Evolutionary conservation across 2,329 filamentous ascomycete species (phyloP).

Genomic region (Verticillium isaacii): DNA sequence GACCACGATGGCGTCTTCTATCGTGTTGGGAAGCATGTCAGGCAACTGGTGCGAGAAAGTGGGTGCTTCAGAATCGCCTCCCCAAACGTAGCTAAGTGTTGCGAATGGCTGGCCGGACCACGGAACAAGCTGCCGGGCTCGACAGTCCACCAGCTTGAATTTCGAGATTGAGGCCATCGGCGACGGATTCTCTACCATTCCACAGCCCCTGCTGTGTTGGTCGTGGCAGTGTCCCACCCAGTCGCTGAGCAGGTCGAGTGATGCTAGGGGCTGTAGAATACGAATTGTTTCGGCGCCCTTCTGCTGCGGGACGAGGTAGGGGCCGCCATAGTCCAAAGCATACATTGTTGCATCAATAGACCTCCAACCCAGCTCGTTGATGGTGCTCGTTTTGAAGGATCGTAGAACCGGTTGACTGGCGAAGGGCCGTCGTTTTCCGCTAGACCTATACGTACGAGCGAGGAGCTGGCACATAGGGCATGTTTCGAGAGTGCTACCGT

Average conservation of each 20-base stretch:
- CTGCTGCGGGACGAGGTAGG: neutral
- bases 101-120: neutral
- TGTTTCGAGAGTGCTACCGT: neutral
- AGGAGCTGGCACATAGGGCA: neutral
- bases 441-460: neutral
- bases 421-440: neutral
- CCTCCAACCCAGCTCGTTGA: neutral
- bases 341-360: neutral
- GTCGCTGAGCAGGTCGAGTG: neutral
- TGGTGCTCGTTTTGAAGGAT: neutral
- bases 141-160: neutral
- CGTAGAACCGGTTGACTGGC: neutral
- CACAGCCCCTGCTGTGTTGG: neutral
- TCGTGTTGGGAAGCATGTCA: neutral
- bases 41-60: neutral
- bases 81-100: neutral
- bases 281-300: neutral
- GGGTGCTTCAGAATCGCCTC: neutral
- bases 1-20: constrained; percentile 19
- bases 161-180: neutral
- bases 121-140: neutral
- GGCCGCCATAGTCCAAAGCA: neutral
- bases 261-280: neutral
- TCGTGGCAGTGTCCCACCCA: neutral
- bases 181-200: neutral